Evolutionary conservation across 192 early-diverging fungal species (phyloP), one percentile per base, ranked within the genome.

Genomic region (Coemansia sp.): DNA sequence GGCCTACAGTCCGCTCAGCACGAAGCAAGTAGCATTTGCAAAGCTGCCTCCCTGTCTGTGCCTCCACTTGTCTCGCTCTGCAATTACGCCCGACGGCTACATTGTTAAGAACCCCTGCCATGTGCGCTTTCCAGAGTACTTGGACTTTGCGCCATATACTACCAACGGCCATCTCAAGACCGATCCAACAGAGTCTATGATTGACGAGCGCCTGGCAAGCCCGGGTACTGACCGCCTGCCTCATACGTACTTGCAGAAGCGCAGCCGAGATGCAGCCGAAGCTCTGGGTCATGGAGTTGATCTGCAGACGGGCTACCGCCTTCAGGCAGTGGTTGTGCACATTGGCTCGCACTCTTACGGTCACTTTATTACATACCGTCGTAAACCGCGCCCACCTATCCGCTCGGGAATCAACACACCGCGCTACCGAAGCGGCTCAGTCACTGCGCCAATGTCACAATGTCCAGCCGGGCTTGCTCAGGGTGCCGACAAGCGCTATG

Each of bases 281-380:
- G 79, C 71, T 6, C 64, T 82, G 5, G 74, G 79, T 25, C 42
- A 67, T 11, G 68, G 59, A 41, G 61, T 73, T 44, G 66, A 69
- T 29, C 65, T 65, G 6, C 79, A 76, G 46, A 71, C 58, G n/a
- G 79, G 64, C 91, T 83, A 97, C 74, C 87, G 88, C n/a, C 79
- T 99, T 19, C 88, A 87, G 59, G 88, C 94, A 5, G 94, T 95
- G 1, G 90, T 99, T 51, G 88, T 96, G 12, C 97, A 99, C 70
- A 89, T 90, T 62, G 97, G 97, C 12, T 84, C 82, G 38, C 97
- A 99, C 75, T 91, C 96, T 10, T 90, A 87, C 0, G 97, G 97
- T 9, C 97, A 99, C 75, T 99, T 96, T 88, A 89, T 98, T 27
- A 94, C 95, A 0, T 97, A 95, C 78, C 82, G 95, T 19, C 88